Evolutionary conservation across 305 asterid species (phyloP), one percentile per base, ranked within the genome.

Genomic region (Coffea humblotiana): DNA sequence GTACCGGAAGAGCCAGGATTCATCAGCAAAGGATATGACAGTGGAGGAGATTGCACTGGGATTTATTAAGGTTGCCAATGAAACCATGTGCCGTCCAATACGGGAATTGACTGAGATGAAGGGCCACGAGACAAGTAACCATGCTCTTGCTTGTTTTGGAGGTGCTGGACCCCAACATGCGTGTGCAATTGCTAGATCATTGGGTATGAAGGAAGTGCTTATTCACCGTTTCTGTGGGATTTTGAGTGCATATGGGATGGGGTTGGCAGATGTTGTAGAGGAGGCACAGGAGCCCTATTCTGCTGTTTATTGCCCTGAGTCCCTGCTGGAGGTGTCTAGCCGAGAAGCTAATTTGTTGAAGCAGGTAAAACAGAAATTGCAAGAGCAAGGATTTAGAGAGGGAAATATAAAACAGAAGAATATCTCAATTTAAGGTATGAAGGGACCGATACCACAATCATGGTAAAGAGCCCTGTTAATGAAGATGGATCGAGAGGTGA

Each of bases 91-190:
- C 74, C 98, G 98, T 72, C 99, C 99, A 60, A 96, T 96, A 78
- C 88, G 99, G 19, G 98, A 96, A 69, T 78, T 96, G 89, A 96
- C 98, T 52, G 99, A 96, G 89, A 94, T 96, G 99, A 96, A 96
- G 85, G 99, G 99, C 64, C 99, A 96, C 6, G 99, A 96, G 80
- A 94, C 98, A 21, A 94, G 88, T 85, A 90, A 91, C 85, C 99
- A 96, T 82, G 97, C 97, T 75, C 97, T 96, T 81, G 99, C 98
- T 80, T 96, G 99, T 89, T 96, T 96, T 76, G 99, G 99, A 68
- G 99, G 99, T 72, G 99, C 98, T 18, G 99, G 99, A 29, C 99
- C 99, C 35, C 99, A 96, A 77, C 98, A 96, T 82, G 96, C 99
- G 15, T 96, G 98, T 88, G 97, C 99, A 74, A 96, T 96, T 83